Percentiles rank a stretch among this genome's conserved stretches.
phyloP scores from a whole-genome alignment of 805 yeast genomes.

The Nakazawaea siamensis region DNA sequence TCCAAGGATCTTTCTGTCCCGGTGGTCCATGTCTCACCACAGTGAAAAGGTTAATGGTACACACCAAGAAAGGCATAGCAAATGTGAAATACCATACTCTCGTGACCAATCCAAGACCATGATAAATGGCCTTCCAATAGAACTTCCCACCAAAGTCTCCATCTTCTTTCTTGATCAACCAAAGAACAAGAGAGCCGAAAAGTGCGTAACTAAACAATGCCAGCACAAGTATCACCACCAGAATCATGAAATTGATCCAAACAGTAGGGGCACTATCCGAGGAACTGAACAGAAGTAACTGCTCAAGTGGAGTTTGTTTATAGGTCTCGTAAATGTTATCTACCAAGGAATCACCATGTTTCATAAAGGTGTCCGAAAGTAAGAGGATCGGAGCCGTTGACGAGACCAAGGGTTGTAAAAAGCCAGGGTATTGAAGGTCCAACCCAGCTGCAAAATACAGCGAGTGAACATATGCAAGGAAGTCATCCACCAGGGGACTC shows the following conservation, averaged over 20 bases:
- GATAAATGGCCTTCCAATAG: conserved; percentile 16
- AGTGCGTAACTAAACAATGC: conserved; percentile 6
- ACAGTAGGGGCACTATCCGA: conserved; percentile 17
- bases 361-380: conserved; percentile 18
- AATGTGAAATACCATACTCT: conserved; percentile 26
- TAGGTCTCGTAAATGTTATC: conserved; percentile 16
- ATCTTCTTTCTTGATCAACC: conserved; percentile 10
- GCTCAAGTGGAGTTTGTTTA: conserved; percentile 32
- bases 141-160: conserved; percentile 12
- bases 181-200: conserved; percentile 5
- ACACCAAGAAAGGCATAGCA: conserved; percentile 35
- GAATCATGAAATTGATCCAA: conserved; percentile 37
- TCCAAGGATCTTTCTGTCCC: background rate
- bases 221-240: conserved; percentile 17
- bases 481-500: conserved; percentile 43
- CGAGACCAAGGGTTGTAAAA: conserved; percentile 46
- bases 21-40: background rate
- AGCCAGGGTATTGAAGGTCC: conserved; percentile 52
- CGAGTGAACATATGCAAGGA: conserved; percentile 48
- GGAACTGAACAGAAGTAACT: conserved; percentile 25
- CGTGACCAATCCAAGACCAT: conserved; percentile 25
- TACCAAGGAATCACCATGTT: background rate
- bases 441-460: conserved; percentile 49
- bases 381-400: conserved; percentile 48
- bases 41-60: conserved; percentile 22